phyloP scores from a whole-genome alignment of 345 rosid species.

The Eucalyptus curtisii region DNA sequence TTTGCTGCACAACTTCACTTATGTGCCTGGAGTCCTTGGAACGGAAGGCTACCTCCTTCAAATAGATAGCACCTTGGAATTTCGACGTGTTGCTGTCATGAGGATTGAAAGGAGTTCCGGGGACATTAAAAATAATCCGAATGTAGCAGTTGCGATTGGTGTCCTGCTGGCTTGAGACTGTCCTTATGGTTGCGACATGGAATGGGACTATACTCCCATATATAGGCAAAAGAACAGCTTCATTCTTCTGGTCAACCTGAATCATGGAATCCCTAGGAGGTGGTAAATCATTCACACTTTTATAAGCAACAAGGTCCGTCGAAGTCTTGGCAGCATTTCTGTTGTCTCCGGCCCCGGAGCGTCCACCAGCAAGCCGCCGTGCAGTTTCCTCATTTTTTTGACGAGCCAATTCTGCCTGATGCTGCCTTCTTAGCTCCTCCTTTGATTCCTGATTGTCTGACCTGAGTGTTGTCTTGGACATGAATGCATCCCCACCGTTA shows the following conservation, averaged over 20 bases:
- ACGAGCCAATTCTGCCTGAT: slow-evolving; percentile 96
- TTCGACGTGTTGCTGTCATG: slow-evolving; percentile 64
- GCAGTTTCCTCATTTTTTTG: slow-evolving; percentile 98
- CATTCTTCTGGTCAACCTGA: slow-evolving; percentile 81
- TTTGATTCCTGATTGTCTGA: slow-evolving; percentile 88
- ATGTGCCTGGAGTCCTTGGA: slow-evolving; percentile 90
- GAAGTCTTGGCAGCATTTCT: slow-evolving; percentile 45
- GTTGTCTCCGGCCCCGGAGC: slow-evolving; percentile 42
- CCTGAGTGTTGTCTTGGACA: slow-evolving; percentile 72
- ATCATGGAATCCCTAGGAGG: slow-evolving; percentile 68
- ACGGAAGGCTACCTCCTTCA: slow-evolving; percentile 82
- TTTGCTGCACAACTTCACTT: slow-evolving; percentile 73
- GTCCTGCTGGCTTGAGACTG: slow-evolving; percentile 87
- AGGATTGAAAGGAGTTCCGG: slow-evolving; percentile 79
- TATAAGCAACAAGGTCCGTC: slow-evolving; percentile 73
- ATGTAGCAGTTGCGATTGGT: slow-evolving; percentile 72
- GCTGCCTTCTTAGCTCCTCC: slow-evolving; percentile 95
- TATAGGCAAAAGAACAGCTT: slow-evolving; percentile 77
- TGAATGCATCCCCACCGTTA: slow-evolving; percentile 23
- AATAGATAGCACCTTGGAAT: slow-evolving; percentile 60
- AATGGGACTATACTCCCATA: slow-evolving; percentile 88
- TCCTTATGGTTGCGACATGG: slow-evolving; percentile 84
- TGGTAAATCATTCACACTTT: slow-evolving; percentile 76
- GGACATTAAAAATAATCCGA: slow-evolving; percentile 72
- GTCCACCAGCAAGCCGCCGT: slow-evolving; percentile 83